Conservation (phyloP, 352 stramenopile genomes). For the Globisporangium uncinulatum region DNA sequence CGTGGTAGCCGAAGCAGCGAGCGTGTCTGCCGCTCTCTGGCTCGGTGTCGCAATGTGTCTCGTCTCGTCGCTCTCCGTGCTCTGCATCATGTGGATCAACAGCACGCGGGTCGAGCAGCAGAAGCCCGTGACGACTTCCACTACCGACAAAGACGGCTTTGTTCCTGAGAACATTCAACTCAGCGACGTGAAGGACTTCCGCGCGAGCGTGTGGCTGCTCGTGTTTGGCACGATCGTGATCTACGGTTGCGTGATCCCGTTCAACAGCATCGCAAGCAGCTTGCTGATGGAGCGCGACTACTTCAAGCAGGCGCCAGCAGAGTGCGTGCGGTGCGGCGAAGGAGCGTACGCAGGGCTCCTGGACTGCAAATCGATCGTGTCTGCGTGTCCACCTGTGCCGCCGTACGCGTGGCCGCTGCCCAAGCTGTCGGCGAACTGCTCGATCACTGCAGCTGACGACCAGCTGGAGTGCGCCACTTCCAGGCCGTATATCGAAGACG, state of each 20-base stretch:
- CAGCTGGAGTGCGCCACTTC: constrained; percentile 49
- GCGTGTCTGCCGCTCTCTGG: constrained; percentile 79
- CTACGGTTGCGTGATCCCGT: constrained; percentile 92
- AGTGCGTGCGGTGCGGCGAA: constrained; percentile 50
- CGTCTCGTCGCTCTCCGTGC: constrained; percentile 55
- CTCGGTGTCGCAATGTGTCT: constrained; percentile 82
- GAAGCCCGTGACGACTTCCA: constrained; percentile 9
- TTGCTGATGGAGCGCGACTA: constrained; percentile 91
- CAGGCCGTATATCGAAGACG: constrained; percentile 54
- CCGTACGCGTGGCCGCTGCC: constrained; percentile 72
- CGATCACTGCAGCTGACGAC: constrained; percentile 49
- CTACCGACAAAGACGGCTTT: background rate
- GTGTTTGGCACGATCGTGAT: constrained; percentile 86
- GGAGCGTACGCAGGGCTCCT: constrained; percentile 42
- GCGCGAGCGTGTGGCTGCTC: constrained; percentile 85
- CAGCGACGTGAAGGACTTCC: constrained; percentile 72
- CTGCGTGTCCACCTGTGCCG: constrained; percentile 51
- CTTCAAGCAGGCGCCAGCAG: constrained; percentile 53
- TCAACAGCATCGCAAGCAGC: constrained; percentile 91
- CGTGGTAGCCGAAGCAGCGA: constrained; percentile 53
- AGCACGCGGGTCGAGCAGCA: constrained; percentile 52
- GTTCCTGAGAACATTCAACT: constrained; percentile 43
- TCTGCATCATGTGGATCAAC: constrained; percentile 83
- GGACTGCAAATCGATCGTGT: constrained; percentile 47
- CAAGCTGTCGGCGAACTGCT: constrained; percentile 61